Evolutionary conservation across 75 land plant genomes (phyloP).

Genomic region (Picea sitchensis): DNA sequence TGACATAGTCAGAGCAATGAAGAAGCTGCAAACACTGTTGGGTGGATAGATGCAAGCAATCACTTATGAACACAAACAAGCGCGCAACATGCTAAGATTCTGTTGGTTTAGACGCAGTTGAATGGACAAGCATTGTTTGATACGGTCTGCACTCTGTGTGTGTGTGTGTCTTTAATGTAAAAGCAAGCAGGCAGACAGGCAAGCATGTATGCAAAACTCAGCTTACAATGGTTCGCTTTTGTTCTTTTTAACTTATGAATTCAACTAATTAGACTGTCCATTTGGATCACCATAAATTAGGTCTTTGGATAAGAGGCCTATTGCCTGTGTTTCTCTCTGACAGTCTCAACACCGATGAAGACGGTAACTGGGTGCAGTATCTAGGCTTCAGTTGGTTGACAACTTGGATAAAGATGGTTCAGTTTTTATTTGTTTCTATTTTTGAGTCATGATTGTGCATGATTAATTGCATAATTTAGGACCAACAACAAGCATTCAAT

Average conservation of each 20-base stretch:
- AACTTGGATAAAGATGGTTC: background rate
- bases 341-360: background rate
- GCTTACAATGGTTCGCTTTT: background rate
- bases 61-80: background rate
- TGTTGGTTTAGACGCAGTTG: too few species aligned
- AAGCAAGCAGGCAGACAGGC: too few species aligned
- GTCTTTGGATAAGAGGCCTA: background rate
- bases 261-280: background rate
- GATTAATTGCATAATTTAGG: background rate
- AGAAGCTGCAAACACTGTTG: too few species aligned
- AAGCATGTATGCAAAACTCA: background rate
- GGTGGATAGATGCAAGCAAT: background rate
- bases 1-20: too few species aligned
- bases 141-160: too few species aligned
- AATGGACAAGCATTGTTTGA: too few species aligned
- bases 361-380: background rate
- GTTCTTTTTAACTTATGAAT: background rate
- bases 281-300: background rate
- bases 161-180: too few species aligned
- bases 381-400: background rate
- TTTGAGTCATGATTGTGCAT: too few species aligned
- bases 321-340: background rate
- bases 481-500: background rate
- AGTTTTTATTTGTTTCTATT: background rate
- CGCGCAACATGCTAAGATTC: too few species aligned